Evolutionary conservation across 768 basidiomycete genomes (phyloP).

Genomic region (Calocybe cyanea): DNA sequence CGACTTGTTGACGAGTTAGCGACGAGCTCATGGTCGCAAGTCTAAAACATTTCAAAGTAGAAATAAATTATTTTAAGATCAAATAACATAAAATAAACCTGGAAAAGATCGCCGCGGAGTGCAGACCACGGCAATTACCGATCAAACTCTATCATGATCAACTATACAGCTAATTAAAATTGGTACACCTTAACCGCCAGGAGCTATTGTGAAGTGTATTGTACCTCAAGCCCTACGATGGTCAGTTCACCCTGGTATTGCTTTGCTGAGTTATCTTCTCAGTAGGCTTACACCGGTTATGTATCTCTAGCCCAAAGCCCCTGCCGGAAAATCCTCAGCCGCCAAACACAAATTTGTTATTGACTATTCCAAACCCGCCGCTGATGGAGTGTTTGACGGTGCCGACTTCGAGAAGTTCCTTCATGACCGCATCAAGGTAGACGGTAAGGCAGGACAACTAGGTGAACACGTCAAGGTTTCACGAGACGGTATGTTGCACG

Average conservation of each 20-base stretch:
- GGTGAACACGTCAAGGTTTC: slow-evolving; percentile 85
- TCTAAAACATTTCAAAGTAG: slow-evolving; percentile 8
- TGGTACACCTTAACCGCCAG: slow-evolving; percentile 1
- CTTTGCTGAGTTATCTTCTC: slow-evolving; percentile 92
- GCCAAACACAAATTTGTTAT: slow-evolving; percentile 76
- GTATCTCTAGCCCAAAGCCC: slow-evolving; percentile 52
- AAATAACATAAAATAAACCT: slow-evolving; percentile 11
- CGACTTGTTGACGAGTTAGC: slow-evolving; percentile 65
- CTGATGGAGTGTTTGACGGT: slow-evolving; percentile 51
- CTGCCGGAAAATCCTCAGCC: slow-evolving; percentile 48
- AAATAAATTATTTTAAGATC: slow-evolving; percentile 6
- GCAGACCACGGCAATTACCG: slow-evolving; percentile 12
- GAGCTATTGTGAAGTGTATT: slow-evolving; percentile 28
- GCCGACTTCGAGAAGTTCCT: slow-evolving; percentile 80
- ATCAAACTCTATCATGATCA: slow-evolving; percentile 29
- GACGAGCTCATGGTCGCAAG: slow-evolving; percentile 34
- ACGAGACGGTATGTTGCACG: slow-evolving; percentile 69
- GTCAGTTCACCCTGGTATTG: slow-evolving; percentile 62
- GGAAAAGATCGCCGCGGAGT: slow-evolving; percentile 14
- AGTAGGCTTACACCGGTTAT: slow-evolving; percentile 71
- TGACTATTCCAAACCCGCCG: slow-evolving; percentile 82
- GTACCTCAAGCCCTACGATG: slow-evolving; percentile 46
- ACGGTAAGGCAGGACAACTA: slow-evolving; percentile 87
- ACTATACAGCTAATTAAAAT: slow-evolving; percentile 48
- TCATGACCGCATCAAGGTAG: slow-evolving; percentile 92